Base-by-base conservation (phyloP, 2,329 filamentous ascomycete genomes). In the Aspergillus latus region DNA sequence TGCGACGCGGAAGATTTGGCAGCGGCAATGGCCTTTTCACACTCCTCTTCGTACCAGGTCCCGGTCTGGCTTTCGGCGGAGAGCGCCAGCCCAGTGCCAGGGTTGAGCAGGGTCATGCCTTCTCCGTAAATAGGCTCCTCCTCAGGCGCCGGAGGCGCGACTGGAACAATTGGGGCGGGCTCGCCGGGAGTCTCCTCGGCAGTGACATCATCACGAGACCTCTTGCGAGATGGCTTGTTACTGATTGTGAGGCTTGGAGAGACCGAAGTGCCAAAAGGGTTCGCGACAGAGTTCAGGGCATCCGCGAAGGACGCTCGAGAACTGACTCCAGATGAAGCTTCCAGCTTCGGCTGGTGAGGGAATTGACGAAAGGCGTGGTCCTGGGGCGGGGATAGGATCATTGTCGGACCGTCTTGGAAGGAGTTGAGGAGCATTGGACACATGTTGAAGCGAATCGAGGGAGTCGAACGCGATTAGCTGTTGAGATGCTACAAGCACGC, bases 21-120 rank as follows among this genome's bases (percentile, higher is more conserved):
- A 9, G 62, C 59, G 5, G 63, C 58, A 44, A 66, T 64, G 56
- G 71, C 62, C 13, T 67, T 64, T 61, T 74, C 68, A 29, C 63
- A 58, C 29, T 70, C 69, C 60, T 79, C 74, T 67, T 79, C 76
- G 54, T 74, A 77, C 76, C 76, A 78, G n/a, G 76, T 78, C 30
- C 76, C 76, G 4, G 75, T 78, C 60, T 78, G 76, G 51, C 74
- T 77, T 40, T 78, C 76, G 16, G 75, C 76, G 10, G 75, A 76
- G 37, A 78, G 54, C 3, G 72, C 69, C 56, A 77, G 55, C 43
- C 75, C 74, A n/a, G 74, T 77, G 30, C 68, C 68, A 40, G 76
- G 74, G 54, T 78, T 77, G 47, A 78, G 56, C n/a, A 78, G 67
- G 4, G 72, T 67, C 75, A 79, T 79, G 44, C 75, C 76, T 60